These are phyloP conservation scores for Paspalum vaginatum DNA, from an alignment of 176 grass and related monocot genomes.

Conservation along the genomic window DNA sequence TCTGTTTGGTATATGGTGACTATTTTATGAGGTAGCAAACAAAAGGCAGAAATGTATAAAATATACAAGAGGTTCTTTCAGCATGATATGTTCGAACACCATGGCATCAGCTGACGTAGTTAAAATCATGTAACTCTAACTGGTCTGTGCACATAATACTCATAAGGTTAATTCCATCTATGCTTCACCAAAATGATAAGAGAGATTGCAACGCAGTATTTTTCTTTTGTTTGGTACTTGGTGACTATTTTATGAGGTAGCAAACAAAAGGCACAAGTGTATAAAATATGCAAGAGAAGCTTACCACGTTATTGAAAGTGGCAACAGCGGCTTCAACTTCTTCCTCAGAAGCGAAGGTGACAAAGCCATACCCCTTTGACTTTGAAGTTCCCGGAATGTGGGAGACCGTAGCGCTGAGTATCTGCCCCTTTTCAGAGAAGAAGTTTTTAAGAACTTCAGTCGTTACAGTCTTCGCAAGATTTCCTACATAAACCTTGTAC, in stretches of 20 bases:
- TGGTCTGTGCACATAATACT: not conserved
- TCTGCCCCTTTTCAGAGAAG: slow-evolving; percentile 88
- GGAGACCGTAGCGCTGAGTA: slow-evolving; percentile 87
- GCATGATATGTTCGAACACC: not conserved
- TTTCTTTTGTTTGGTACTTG: not conserved
- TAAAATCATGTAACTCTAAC: not conserved
- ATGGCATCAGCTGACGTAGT: not conserved
- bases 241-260: not conserved
- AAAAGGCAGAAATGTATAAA: not conserved
- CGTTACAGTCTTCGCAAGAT: slow-evolving; percentile 83
- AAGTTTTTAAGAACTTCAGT: slow-evolving; percentile 79
- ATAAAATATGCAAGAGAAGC: slow-evolving; percentile 30
- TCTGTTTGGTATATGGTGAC: not conserved
- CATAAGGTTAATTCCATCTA: not conserved
- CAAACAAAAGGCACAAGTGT: not conserved
- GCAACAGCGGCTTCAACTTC: slow-evolving; percentile 86
- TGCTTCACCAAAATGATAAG: not conserved
- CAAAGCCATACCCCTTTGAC: slow-evolving; percentile 86
- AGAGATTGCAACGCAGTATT: not conserved
- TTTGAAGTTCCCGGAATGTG: slow-evolving; percentile 78
- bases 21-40: not conserved
- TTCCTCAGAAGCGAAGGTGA: slow-evolving; percentile 85
- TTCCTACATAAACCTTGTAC: slow-evolving; percentile 96
- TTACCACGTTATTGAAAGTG: slow-evolving; percentile 81
- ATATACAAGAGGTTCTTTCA: not conserved